Base-by-base conservation (phyloP, 2,329 filamentous ascomycete species). In the Xylaria digitata region DNA sequence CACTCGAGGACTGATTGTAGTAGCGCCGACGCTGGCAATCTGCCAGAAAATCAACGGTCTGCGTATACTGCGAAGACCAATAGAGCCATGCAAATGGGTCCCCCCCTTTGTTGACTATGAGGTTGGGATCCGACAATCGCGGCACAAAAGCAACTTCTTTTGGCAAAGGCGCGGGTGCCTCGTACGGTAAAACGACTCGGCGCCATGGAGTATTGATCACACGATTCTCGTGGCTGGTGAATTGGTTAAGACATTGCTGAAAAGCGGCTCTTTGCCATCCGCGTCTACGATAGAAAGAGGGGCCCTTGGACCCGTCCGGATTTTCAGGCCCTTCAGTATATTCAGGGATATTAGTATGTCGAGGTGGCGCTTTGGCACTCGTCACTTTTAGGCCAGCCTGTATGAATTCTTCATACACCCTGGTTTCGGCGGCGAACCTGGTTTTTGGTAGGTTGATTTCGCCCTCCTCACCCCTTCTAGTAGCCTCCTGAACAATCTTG, bases 231-330 rank as follows among this genome's bases (percentile, higher is more conserved):
- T 61, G 43, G 61, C 73, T 80, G 34, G 75, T 73, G 53, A 83
- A 78, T 13, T 76, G 67, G 46, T 79, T 78, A 37, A 85, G 76
- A 19, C 77, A 78, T 34, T 79, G 78, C 69, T 85, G 82, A 23
- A 85, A 73, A 19, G 79, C 83, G 7, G 82, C 84, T 50, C 84
- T 80, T 48, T 80, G 78, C 61, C 77, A 78, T 1, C 83, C 84
- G 11, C 82, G 81, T 58, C 81, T 78, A 2, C 57, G 21, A 30
- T 71, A 72, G 53, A 70, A 73, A 26, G 63, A 5, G 17, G 23
- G 37, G 13, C 43, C 67, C 55, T 58, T 67, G 23, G 57, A 21
- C 11, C 54, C 56, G 21, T 58, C 54, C 37, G 59, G 50, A 40
- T 62, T 57, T 26, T 45, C n/a, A 23, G 48, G 23, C 11, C 46